A percentile compares a stretch with the other conserved stretches of the same genome.
These are phyloP conservation scores for Ceratocystis harringtonii DNA, from an alignment of 2,329 filamentous ascomycete genomes.

Conservation along the genomic window DNA sequence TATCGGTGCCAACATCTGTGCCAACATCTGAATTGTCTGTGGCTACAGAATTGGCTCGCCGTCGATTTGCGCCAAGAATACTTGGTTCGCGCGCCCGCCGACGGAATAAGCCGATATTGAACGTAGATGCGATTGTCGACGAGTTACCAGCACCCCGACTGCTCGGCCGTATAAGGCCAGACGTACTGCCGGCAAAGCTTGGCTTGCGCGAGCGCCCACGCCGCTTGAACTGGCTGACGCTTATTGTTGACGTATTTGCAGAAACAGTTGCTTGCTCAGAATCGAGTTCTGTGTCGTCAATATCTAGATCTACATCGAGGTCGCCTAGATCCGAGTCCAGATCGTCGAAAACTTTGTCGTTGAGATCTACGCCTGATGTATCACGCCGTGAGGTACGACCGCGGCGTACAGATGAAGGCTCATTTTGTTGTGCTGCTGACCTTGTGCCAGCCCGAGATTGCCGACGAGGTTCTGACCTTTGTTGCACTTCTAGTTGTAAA, in stretches of 20 bases:
- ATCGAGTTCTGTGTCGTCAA: background rate
- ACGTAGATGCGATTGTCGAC: constrained; percentile 33
- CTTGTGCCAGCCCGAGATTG: background rate
- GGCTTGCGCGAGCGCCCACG: constrained; percentile 33
- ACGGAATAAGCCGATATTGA: constrained; percentile 44
- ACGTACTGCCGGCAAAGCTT: constrained; percentile 36
- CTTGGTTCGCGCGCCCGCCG: constrained; percentile 45
- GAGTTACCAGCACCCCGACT: constrained; percentile 33
- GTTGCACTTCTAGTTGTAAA: background rate
- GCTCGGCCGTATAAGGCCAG: constrained; percentile 38
- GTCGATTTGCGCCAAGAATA: constrained; percentile 41
- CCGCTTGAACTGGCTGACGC: constrained; percentile 33
- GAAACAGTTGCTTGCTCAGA: constrained; percentile 26
- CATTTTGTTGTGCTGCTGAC: background rate
- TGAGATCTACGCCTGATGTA: constrained; percentile 35
- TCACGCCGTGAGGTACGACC: constrained; percentile 24
- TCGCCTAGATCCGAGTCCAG: constrained; percentile 27
- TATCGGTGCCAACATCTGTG: constrained; percentile 17
- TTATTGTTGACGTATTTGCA: constrained; percentile 33
- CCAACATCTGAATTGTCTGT: constrained; percentile 18
- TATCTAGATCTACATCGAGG: constrained; percentile 28
- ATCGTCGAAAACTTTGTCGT: constrained; percentile 34
- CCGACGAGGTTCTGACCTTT: background rate
- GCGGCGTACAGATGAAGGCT: constrained; percentile 2
- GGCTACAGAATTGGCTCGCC: constrained; percentile 20